Evolutionary conservation across 495 filamentous ascomycete species (phyloP).

Genomic region (Aspergillus heteromorphus): DNA sequence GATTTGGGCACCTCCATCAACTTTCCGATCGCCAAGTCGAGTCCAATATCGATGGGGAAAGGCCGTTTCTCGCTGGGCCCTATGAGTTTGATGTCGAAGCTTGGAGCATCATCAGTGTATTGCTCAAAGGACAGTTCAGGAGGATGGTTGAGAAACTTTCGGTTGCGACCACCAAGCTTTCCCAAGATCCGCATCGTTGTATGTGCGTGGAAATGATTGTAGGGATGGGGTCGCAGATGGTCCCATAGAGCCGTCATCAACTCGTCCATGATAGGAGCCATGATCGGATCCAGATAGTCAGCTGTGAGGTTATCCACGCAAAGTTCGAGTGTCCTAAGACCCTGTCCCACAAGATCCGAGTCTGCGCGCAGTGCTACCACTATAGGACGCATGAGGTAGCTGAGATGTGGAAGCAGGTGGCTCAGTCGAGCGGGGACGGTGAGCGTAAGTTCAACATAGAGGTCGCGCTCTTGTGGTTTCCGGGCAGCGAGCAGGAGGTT

Average conservation of each 20-base stretch:
- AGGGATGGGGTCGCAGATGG: conserved; percentile 84
- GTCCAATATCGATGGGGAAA: conserved; percentile 77
- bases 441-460: conserved; percentile 94
- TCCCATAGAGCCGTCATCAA: conserved; percentile 96
- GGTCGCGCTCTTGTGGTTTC: conserved; percentile 83
- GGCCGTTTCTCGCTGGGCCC: conserved; percentile 82
- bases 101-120: conserved; percentile 79
- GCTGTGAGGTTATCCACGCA: conserved; percentile 98
- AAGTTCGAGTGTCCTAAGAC: conserved; percentile 86
- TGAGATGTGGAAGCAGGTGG: conserved; percentile 94
- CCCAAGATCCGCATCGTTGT: conserved; percentile 98
- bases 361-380: conserved; percentile 90
- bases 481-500: conserved; percentile 83
- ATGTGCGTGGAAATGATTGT: conserved; percentile 94
- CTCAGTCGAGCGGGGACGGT: conserved; percentile 93
- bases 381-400: conserved; percentile 93
- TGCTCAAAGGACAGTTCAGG: conserved; percentile 73
- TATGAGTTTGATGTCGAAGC: conserved; percentile 81
- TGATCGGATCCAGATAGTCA: conserved; percentile 97
- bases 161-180: conserved; percentile 90
- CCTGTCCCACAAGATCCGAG: conserved; percentile 90
- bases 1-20: conserved; percentile 71
- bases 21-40: conserved; percentile 84
- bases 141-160: conserved; percentile 88
- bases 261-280: conserved; percentile 98